Percentiles rank a stretch among this genome's conserved stretches.
These are phyloP conservation scores for Ophiostoma sp. DNA, from an alignment of 2,329 filamentous ascomycete genomes.

Conservation along the genomic window DNA sequence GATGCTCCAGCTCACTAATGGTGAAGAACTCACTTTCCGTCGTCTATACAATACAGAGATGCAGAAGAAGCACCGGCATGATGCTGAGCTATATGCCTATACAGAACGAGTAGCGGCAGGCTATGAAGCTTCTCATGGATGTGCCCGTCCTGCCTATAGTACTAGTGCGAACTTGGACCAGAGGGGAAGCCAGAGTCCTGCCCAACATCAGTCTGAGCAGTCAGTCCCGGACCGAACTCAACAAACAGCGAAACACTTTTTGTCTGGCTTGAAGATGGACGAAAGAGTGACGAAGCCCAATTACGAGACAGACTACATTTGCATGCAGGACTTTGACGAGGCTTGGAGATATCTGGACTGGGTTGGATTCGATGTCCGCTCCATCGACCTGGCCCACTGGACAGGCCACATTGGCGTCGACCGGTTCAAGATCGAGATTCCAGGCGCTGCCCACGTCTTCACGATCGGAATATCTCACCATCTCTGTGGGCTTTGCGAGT, in stretches of 20 bases:
- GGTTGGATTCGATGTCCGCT: conserved; percentile 15
- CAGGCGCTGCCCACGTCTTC: not conserved
- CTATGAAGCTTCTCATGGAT: too few relatives aligned
- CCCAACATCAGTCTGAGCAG: too few relatives aligned
- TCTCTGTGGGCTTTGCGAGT: too few relatives aligned
- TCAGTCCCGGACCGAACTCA: too few relatives aligned
- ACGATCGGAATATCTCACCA: too few relatives aligned
- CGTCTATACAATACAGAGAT: conserved; percentile 19
- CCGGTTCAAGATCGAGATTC: conserved; percentile 17
- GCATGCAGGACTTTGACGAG: conserved; percentile 12
- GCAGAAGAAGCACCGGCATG: conserved; percentile 4
- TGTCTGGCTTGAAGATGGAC: not conserved
- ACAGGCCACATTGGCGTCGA: conserved; percentile 14
- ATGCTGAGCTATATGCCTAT: not conserved
- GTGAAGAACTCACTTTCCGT: conserved; percentile 17
- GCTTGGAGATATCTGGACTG: conserved; percentile 20
- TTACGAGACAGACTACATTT: conserved; percentile 20
- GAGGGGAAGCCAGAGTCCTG: too few relatives aligned
- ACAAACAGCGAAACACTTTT: too few relatives aligned
- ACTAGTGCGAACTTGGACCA: too few relatives aligned
- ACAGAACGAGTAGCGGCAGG: too few relatives aligned
- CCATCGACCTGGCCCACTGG: conserved; percentile 22
- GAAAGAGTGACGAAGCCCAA: not conserved
- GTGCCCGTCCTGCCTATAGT: too few relatives aligned
- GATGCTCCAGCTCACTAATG: conserved; percentile 18